Conservation (phyloP, 1,139 yeast species). For the Debaryomyces sp. region DNA sequence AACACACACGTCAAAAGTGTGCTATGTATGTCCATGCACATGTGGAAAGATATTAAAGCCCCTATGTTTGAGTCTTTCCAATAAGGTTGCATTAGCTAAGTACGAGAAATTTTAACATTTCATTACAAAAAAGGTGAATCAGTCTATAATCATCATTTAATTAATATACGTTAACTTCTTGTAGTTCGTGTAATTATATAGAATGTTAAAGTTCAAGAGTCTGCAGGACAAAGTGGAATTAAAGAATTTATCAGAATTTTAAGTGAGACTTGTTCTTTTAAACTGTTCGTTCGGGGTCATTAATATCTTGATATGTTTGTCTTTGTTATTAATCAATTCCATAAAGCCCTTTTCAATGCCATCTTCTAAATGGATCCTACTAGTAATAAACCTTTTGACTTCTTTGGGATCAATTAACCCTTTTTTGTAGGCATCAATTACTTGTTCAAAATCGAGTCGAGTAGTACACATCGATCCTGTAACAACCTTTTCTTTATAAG, state of each 20-base stretch:
- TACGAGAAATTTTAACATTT: too few species aligned
- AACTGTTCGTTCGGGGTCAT: conserved; percentile 35
- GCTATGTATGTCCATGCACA: too few species aligned
- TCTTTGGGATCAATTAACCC: conserved; percentile 43
- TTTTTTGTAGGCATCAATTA: conserved; percentile 43
- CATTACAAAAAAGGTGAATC: too few species aligned
- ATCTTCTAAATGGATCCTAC: conserved; percentile 40
- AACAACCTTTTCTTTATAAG: conserved; percentile 44
- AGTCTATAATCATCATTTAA: neutral
- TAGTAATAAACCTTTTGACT: conserved; percentile 44
- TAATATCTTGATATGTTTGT: conserved; percentile 47
- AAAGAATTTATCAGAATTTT: neutral
- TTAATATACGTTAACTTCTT: neutral
- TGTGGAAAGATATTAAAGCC: too few species aligned
- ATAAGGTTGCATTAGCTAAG: too few species aligned
- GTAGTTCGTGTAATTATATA: neutral
- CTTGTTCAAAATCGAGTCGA: conserved; percentile 49
- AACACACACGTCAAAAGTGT: neutral
- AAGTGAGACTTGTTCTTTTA: neutral
- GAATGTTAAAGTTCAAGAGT: neutral
- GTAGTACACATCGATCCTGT: conserved; percentile 55
- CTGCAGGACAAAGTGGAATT: neutral
- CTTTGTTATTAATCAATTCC: conserved; percentile 45
- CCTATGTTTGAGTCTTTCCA: too few species aligned
- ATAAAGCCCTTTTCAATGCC: conserved; percentile 48